A percentile compares a stretch with the other conserved stretches of the same genome.
Conservation (phyloP, 2,329 filamentous ascomycete species). For the Fusarium sp. region DNA sequence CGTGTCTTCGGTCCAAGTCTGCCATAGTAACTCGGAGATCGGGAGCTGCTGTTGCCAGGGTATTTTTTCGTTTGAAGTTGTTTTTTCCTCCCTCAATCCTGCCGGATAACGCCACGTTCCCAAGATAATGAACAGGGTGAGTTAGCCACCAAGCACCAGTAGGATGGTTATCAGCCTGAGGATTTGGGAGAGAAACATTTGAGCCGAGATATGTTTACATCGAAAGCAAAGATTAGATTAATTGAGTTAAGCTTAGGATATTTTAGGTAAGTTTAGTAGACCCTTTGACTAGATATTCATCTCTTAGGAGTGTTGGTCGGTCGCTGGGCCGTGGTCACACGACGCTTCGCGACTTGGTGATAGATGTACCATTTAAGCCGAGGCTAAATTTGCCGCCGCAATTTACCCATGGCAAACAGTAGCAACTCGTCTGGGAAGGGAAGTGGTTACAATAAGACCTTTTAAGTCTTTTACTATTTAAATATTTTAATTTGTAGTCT, state of each 20-base stretch:
- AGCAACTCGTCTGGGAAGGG: accelerated
- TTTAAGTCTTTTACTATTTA: accelerated
- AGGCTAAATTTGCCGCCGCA: background rate
- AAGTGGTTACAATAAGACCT: accelerated
- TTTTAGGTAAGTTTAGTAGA: background rate
- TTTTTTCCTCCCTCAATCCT: no score
- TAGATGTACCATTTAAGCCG: background rate
- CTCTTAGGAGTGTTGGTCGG: accelerated
- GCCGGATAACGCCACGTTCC: no score
- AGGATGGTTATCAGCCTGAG: no score
- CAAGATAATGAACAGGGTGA: no score
- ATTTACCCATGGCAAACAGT: background rate
- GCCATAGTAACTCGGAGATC: no score
- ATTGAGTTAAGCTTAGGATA: background rate
- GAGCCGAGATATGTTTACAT: background rate
- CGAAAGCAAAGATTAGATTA: accelerated
- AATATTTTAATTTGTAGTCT: accelerated
- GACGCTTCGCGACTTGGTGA: background rate
- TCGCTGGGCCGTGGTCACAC: background rate
- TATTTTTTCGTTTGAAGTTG: no score
- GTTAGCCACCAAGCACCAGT: no score
- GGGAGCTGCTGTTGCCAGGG: no score
- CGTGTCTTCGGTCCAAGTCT: no score
- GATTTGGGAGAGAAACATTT: no score
- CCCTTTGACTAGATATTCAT: accelerated